Percentiles rank a stretch among this genome's conserved stretches.
phyloP scores from a whole-genome alignment of 352 stramenopile species.

The Blastocystis sp. region DNA sequence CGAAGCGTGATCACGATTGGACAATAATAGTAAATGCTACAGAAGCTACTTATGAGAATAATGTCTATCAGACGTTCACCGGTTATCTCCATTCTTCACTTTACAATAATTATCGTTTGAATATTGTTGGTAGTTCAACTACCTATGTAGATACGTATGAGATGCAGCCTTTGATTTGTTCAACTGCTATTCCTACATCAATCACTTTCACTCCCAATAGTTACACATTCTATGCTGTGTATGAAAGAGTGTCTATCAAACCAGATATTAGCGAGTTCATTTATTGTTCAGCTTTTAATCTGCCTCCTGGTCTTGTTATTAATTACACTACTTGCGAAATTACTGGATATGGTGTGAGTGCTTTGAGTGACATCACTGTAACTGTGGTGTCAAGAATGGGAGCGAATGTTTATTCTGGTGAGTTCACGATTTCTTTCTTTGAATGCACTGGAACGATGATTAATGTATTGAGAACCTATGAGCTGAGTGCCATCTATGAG shows the following conservation, averaged over 20 bases:
- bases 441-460: background rate
- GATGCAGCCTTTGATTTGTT: background rate
- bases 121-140: background rate
- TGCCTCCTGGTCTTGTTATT: slow-evolving; percentile 1
- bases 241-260: background rate
- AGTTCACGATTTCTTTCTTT: background rate
- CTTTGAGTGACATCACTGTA: background rate
- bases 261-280: background rate
- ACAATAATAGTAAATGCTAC: background rate
- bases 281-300: background rate
- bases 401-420: background rate
- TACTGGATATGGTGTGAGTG: background rate
- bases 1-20: background rate
- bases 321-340: background rate
- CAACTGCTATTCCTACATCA: background rate
- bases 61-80: background rate
- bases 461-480: background rate
- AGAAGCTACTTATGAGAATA: background rate
- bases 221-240: background rate
- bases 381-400: background rate
- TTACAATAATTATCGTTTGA: background rate
- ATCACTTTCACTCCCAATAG: background rate
- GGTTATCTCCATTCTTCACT: background rate
- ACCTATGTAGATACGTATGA: background rate
- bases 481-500: background rate